phyloP scores from a whole-genome alignment of 2,329 filamentous ascomycete species.

The Aspergillus niger region DNA sequence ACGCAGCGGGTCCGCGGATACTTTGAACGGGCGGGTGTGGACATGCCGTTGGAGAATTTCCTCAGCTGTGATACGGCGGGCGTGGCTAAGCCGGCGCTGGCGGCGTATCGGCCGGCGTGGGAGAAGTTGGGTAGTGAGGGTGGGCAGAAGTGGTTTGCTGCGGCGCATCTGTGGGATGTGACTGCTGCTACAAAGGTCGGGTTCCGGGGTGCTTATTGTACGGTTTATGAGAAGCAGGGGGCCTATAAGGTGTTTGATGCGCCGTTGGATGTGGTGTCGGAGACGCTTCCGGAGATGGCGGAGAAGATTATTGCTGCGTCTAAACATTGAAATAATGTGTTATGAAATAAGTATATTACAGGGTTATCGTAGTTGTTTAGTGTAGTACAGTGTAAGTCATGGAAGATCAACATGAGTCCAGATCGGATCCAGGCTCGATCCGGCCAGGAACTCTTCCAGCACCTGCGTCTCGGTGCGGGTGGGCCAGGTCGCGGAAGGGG shows the following conservation, averaged over 20 bases:
- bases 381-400: background rate
- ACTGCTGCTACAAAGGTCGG: conserved; percentile 54
- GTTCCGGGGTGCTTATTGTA: conserved; percentile 58
- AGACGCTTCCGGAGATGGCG: conserved; percentile 53
- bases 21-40: conserved; percentile 51
- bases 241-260: conserved; percentile 53
- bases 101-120: conserved; percentile 50
- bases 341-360: background rate
- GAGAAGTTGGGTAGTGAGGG: conserved; percentile 41
- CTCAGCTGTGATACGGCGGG: conserved; percentile 53
- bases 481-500: conserved; percentile 18
- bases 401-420: background rate
- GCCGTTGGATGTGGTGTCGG: conserved; percentile 55
- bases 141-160: conserved; percentile 57
- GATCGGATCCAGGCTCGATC: background rate
- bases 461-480: conserved; percentile 24
- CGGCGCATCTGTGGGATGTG: conserved; percentile 64
- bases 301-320: conserved; percentile 27
- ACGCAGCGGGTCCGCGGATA: conserved; percentile 54
- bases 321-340: background rate
- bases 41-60: conserved; percentile 55
- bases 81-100: conserved; percentile 54
- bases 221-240: conserved; percentile 55
- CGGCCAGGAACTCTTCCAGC: conserved; percentile 23
- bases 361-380: background rate